Conservation (phyloP, 495 filamentous ascomycete species). For the Hyaloscypha finlandica region DNA sequence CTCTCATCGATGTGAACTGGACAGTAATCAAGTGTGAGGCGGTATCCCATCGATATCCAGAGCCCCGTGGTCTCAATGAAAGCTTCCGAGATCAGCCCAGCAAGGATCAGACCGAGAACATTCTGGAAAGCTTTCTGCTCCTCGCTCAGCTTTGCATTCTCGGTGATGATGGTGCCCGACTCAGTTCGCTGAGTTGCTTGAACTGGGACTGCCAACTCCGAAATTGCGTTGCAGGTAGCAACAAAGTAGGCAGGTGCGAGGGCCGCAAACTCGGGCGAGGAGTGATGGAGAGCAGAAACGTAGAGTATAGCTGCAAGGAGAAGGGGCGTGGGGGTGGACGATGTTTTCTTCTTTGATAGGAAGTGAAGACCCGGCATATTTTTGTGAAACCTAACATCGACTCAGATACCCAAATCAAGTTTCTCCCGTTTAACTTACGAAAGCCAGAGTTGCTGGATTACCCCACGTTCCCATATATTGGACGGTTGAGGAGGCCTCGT, state of each 20-base stretch:
- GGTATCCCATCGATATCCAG: slow-evolving; percentile 47
- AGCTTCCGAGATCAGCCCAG: slow-evolving; percentile 43
- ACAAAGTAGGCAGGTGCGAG: slow-evolving; percentile 39
- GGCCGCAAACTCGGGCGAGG: slow-evolving; percentile 34
- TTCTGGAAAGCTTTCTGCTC: slow-evolving; percentile 37
- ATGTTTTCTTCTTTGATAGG: slow-evolving; percentile 39
- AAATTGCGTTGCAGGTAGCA: slow-evolving; percentile 40
- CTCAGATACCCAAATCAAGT: slow-evolving; percentile 4
- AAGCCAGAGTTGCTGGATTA: slow-evolving; percentile 40
- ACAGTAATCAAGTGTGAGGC: slow-evolving; percentile 40
- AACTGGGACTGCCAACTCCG: slow-evolving; percentile 36
- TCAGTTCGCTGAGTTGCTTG: neutral
- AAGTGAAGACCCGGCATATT: slow-evolving; percentile 45
- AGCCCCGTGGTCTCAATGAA: slow-evolving; percentile 40
- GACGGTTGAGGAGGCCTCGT: slow-evolving; percentile 35
- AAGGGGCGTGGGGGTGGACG: slow-evolving; percentile 40
- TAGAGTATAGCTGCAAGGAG: slow-evolving; percentile 44
- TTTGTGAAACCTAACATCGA: slow-evolving; percentile 36
- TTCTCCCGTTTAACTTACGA: slow-evolving; percentile 32
- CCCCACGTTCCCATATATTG: slow-evolving; percentile 38
- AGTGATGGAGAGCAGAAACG: slow-evolving; percentile 41
- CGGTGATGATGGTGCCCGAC: neutral
- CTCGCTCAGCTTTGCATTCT: slow-evolving; percentile 10
- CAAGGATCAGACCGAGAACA: slow-evolving; percentile 46
- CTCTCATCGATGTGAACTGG: slow-evolving; percentile 30